Evolutionary conservation across 2,329 filamentous ascomycete genomes (phyloP).

Genomic region (Salinomyces thailandicus): DNA sequence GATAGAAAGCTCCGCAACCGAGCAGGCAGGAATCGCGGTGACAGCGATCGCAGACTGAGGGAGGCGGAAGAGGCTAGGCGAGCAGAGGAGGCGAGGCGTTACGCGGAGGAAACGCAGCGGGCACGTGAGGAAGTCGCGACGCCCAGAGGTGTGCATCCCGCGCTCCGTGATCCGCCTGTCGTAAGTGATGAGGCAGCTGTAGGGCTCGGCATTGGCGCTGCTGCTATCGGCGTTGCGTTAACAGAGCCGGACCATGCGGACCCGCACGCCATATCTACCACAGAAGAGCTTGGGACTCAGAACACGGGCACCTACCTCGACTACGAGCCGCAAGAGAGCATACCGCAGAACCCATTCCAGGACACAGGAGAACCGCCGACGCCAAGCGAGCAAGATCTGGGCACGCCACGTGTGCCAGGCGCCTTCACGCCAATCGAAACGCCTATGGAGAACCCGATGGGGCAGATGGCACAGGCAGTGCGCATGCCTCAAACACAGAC

Average conservation of each 20-base stretch:
- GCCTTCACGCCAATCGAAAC: slow-evolving; percentile 28
- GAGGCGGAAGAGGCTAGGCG: slow-evolving; percentile 47
- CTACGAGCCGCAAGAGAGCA: slow-evolving; percentile 9
- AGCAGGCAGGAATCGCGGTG: slow-evolving; percentile 48
- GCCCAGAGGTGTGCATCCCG: slow-evolving; percentile 26
- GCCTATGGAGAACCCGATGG: slow-evolving; percentile 36
- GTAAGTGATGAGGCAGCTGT: slow-evolving; percentile 12
- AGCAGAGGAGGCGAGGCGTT: slow-evolving; percentile 29
- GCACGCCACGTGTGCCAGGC: slow-evolving; percentile 8
- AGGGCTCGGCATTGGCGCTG: slow-evolving; percentile 22
- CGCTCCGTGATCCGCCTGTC: slow-evolving; percentile 17
- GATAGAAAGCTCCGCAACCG: slow-evolving; percentile 55
- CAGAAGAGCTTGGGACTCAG: slow-evolving; percentile 5
- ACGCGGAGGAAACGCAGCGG: slow-evolving; percentile 18
- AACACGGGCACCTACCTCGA: slow-evolving; percentile 19
- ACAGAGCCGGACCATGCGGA: slow-evolving; percentile 3
- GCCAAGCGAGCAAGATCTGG: slow-evolving; percentile 1
- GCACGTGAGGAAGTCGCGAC: slow-evolving; percentile 14
- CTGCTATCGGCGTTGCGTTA: not conserved
- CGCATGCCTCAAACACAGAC: slow-evolving; percentile 38
- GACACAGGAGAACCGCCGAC: slow-evolving; percentile 13
- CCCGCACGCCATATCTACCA: slow-evolving; percentile 1
- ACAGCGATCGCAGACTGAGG: slow-evolving; percentile 26
- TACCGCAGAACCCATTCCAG: slow-evolving; percentile 19
- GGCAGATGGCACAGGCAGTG: slow-evolving; percentile 40